These are phyloP conservation scores for Pyrus hybrid DNA, from an alignment of 331 rosid species.

Conservation along the genomic window DNA sequence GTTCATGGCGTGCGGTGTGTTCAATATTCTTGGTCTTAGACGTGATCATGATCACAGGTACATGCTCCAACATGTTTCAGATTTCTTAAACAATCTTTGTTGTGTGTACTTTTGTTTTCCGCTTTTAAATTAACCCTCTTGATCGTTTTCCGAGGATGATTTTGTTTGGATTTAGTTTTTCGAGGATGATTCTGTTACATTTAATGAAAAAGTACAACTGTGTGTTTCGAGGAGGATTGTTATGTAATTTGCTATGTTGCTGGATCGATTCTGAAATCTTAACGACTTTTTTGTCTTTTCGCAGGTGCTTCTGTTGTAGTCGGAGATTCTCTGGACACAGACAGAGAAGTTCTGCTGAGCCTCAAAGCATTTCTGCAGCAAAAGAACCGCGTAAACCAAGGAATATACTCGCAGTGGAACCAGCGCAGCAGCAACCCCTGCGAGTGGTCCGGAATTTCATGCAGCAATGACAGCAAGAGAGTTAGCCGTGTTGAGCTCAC, in stretches of 20 bases:
- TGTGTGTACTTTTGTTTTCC: neutral
- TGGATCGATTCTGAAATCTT: neutral
- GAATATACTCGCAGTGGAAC: slow-evolving; percentile 65
- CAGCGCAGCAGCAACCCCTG: slow-evolving; percentile 38
- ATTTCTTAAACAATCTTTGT: neutral
- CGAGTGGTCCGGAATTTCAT: slow-evolving; percentile 56
- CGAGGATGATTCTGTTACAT: neutral
- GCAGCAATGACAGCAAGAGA: slow-evolving; percentile 29
- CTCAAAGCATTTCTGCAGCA: slow-evolving; percentile 46
- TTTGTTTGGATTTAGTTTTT: neutral
- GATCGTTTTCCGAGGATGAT: neutral
- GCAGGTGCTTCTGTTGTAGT: slow-evolving; percentile 26
- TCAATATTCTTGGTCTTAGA: slow-evolving; percentile 28
- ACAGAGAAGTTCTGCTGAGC: slow-evolving; percentile 53
- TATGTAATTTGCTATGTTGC: too few species aligned
- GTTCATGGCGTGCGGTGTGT: slow-evolving; percentile 21
- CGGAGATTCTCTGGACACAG: slow-evolving; percentile 50
- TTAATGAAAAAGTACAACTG: neutral
- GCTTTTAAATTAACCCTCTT: neutral
- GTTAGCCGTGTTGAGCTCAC: slow-evolving; percentile 52
- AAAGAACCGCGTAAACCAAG: slow-evolving; percentile 48
- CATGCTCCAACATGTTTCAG: neutral
- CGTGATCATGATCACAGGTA: slow-evolving; percentile 47
- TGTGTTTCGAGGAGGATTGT: neutral
- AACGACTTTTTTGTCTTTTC: neutral